Evolutionary conservation across 257 asterid genomes (phyloP).

Genomic region (Gynochthodes officinalis): DNA sequence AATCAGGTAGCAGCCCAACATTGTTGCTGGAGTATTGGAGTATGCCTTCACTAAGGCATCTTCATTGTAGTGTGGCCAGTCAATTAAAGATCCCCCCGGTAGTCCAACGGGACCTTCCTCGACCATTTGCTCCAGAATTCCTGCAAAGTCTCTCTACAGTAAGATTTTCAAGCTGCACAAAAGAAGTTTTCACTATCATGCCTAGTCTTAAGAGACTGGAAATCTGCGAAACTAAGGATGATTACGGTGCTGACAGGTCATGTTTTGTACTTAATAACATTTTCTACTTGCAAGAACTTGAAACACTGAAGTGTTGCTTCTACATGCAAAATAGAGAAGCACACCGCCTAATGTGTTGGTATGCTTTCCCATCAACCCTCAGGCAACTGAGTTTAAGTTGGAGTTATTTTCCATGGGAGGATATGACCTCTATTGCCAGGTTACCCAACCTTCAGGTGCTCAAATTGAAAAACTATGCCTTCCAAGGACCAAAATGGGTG

Average conservation of each 20-base stretch:
- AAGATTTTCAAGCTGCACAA: not conserved
- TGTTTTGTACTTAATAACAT: not conserved
- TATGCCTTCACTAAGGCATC: conserved; percentile 29
- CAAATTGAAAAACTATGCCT: conserved; percentile 16
- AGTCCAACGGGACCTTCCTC: not conserved
- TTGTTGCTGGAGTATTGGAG: conserved; percentile 21
- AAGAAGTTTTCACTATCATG: not conserved
- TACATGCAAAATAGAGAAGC: not conserved
- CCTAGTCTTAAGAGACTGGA: not conserved
- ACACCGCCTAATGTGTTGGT: not conserved
- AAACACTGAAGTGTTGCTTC: not conserved
- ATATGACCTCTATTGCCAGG: not conserved
- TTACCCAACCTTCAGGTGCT: conserved; percentile 17
- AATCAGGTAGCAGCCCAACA: conserved; percentile 14
- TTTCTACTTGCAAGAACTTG: not conserved
- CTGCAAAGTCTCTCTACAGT: not conserved
- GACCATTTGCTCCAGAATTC: not conserved
- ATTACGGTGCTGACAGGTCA: not conserved
- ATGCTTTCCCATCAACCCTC: not conserved
- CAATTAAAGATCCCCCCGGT: conserved; percentile 10
- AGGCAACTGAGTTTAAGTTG: not conserved
- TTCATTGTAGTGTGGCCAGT: conserved; percentile 20
- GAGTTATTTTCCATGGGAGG: conserved; percentile 12
- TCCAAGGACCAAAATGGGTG: conserved; percentile 12
- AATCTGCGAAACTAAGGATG: not conserved